A percentile compares a stretch with the other conserved stretches of the same genome.
These are phyloP conservation scores for Erythrophleum ivorense DNA, from an alignment of 331 rosid species.

Conservation along the genomic window DNA sequence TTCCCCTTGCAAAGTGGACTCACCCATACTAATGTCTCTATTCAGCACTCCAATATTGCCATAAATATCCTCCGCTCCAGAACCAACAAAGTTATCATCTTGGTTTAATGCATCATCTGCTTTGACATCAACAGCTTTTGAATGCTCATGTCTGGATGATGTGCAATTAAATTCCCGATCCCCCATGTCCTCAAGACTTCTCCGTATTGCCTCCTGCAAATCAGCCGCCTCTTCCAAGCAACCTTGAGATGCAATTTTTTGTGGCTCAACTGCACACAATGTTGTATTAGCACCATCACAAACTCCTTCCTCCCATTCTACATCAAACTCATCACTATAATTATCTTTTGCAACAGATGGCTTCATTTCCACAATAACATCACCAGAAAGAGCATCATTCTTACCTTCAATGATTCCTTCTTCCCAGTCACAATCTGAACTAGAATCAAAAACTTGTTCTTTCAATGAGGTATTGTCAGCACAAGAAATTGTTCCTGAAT, in stretches of 20 bases:
- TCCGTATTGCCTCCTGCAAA: conserved; percentile 86
- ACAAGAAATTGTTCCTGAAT: conserved; percentile 47
- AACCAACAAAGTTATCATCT: conserved; percentile 30
- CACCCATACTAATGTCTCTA: conserved; percentile 29
- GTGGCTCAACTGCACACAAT: conserved; percentile 39
- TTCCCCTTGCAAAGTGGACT: conserved; percentile 39
- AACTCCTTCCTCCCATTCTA: conserved; percentile 88
- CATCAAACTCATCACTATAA: conserved; percentile 63
- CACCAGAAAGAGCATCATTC: conserved; percentile 38
- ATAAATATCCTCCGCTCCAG: conserved; percentile 38
- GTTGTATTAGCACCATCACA: conserved; percentile 54
- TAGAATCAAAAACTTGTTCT: conserved; percentile 51
- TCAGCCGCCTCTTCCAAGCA: conserved; percentile 77
- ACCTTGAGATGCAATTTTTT: conserved; percentile 62
- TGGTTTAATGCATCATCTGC: conserved; percentile 30
- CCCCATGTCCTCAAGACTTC: conserved; percentile 71
- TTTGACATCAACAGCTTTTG: conserved; percentile 31
- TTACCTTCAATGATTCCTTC: conserved; percentile 62
- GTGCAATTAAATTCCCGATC: conserved; percentile 33
- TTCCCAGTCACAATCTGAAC: conserved; percentile 75
- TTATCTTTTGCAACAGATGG: conserved; percentile 40
- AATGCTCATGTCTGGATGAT: conserved; percentile 42
- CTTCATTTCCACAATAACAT: conserved; percentile 36
- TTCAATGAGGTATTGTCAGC: conserved; percentile 43
- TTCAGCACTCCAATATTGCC: conserved; percentile 36